These are phyloP conservation scores for Myriosclerotinia duriaeana DNA, from an alignment of 2,329 filamentous ascomycete species.

Conservation along the genomic window DNA sequence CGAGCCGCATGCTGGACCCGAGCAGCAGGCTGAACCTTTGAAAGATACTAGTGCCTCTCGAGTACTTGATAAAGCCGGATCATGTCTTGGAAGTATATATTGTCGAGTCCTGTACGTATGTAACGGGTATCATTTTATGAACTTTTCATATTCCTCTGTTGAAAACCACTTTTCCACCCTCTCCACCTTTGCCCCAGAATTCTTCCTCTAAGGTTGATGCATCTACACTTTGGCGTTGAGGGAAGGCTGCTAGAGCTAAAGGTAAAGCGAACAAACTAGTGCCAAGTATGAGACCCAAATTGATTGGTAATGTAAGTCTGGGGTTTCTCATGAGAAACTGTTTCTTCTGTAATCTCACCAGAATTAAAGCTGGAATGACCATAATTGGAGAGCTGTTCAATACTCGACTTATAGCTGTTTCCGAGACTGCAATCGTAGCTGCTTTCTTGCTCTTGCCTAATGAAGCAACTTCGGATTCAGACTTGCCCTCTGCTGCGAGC, in stretches of 20 bases:
- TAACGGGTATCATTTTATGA: neutral
- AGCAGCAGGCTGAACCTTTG: slow-evolving; percentile 12
- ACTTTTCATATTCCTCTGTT: slow-evolving; percentile 77
- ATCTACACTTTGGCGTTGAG: slow-evolving; percentile 80
- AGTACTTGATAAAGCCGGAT: slow-evolving; percentile 8
- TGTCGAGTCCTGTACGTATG: slow-evolving; percentile 4
- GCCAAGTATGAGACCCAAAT: slow-evolving; percentile 80
- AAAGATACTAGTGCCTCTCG: neutral
- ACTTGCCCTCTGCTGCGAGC: slow-evolving; percentile 56
- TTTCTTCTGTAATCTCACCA: slow-evolving; percentile 80
- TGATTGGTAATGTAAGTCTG: slow-evolving; percentile 74
- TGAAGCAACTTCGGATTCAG: slow-evolving; percentile 64
- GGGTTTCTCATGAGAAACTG: slow-evolving; percentile 79
- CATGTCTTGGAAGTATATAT: slow-evolving; percentile 5
- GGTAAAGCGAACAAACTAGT: slow-evolving; percentile 89
- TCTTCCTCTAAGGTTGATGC: slow-evolving; percentile 78
- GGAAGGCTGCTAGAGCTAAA: slow-evolving; percentile 86
- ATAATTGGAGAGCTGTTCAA: slow-evolving; percentile 96
- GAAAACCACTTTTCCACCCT: slow-evolving; percentile 85
- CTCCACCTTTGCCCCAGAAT: slow-evolving; percentile 79
- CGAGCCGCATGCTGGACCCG: neutral
- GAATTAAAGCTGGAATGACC: slow-evolving; percentile 84
- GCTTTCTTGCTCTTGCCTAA: slow-evolving; percentile 87
- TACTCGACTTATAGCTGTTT: slow-evolving; percentile 88
- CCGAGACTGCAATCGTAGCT: slow-evolving; percentile 82